Evolutionary conservation across 352 stramenopile genomes (phyloP).

Genomic region (Phytopythium litorale): DNA sequence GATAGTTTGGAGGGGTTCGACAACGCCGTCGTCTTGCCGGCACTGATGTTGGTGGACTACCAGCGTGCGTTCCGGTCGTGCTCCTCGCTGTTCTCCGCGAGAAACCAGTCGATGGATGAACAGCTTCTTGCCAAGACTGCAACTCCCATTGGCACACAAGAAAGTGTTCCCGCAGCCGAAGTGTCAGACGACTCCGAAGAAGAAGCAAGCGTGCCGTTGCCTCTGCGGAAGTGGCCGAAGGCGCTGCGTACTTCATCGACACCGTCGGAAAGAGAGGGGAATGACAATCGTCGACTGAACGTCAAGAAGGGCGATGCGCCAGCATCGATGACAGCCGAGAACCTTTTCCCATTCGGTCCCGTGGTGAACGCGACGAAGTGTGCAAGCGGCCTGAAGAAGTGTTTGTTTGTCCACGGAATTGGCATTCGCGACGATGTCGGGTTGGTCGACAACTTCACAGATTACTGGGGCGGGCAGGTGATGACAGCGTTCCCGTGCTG

Average conservation of each 20-base stretch:
- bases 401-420: conserved; percentile 45
- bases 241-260: background rate
- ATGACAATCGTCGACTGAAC: background rate
- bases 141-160: background rate
- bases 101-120: background rate
- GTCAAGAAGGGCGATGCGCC: background rate
- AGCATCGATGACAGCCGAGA: background rate
- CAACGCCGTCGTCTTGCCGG: background rate
- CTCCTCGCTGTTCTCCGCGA: background rate
- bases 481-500: conserved; percentile 18
- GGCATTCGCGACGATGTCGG: conserved; percentile 22
- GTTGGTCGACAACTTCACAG: conserved; percentile 15
- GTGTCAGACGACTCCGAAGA: background rate
- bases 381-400: conserved; percentile 18
- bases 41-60: background rate
- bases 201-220: background rate
- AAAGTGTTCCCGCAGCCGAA: background rate
- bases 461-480: conserved; percentile 22
- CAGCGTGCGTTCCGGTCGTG: conserved; percentile 3
- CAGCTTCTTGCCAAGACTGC: background rate
- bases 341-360: background rate
- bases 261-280: background rate
- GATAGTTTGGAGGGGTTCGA: background rate
- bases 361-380: conserved; percentile 6
- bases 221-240: background rate